Evolutionary conservation across 108 stramenopile genomes (phyloP), one percentile per base, ranked within the genome.

Genomic region (Skeletonema tropicum): DNA sequence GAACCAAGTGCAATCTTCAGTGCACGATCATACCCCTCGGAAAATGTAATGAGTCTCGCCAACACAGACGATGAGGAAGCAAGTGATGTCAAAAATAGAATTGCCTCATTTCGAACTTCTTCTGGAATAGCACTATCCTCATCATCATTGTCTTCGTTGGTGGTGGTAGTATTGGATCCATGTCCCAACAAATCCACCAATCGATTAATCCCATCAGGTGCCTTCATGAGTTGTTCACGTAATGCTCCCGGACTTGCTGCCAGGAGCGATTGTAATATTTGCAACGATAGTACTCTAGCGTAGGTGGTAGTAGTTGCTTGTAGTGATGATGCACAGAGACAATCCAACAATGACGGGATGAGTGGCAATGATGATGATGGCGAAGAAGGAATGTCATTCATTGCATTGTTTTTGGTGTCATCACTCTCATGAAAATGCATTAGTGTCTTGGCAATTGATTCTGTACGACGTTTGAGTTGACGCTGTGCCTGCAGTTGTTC

Each of bases 131-230:
- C 45, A 14, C 13, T 21, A 48, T 65, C 14, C 42, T 61, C 35
- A 48, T 65, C 14, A 35, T 61, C 35, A 60, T 35, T 31, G 60
- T 46, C 30, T 72, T 46, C 30, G 7, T 39, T 35, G 26, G 25
- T 42, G 5, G 14, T 64, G 13, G 46, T 11, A 14, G 68, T 15
- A 33, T 48, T 32, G 10, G 68, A 26, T 32, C 39, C 57, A 49
- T 70, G 52, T n/a, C 80, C 80, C 63, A 94, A 71, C 30, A 89
- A 52, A 68, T 90, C 90, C 13, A 88, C 84, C 32, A 93, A 57
- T 13, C 90, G 83, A 86, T 90, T 86, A 21, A 93, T 70, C 14
- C 89, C 92, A 76, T 93, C 90, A 6, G 92, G 92, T 10, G 90
- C 92, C 64, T 83, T 71, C 78, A 93, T 80, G 65, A 90, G 83